A percentile compares a stretch with the other conserved stretches of the same genome.
These are phyloP conservation scores for Pythium guiyangense DNA, from an alignment of 352 stramenopile genomes.

Conservation along the genomic window DNA sequence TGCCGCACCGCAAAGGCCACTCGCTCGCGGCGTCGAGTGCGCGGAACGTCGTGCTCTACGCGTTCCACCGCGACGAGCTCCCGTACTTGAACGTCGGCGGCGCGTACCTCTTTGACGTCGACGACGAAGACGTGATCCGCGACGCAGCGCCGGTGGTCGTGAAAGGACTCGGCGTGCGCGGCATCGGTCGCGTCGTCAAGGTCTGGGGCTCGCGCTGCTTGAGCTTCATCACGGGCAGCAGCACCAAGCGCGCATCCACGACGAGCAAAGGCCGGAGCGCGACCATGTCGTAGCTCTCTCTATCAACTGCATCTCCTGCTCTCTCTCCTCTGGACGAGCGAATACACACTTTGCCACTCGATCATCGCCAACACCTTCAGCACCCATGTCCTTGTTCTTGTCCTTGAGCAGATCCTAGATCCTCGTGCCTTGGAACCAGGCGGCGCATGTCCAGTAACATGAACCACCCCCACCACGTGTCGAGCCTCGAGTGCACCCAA, in stretches of 20 bases:
- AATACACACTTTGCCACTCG: no score
- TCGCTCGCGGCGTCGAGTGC: conserved; percentile 13
- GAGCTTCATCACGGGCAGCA: conserved; percentile 6
- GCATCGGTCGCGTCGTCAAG: conserved; percentile 20
- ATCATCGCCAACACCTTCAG: no score
- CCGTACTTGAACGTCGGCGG: conserved; percentile 33
- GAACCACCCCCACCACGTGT: no score
- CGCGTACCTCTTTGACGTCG: conserved; percentile 31
- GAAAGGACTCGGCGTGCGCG: conserved; percentile 45
- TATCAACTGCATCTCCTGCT: no score
- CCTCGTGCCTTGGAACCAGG: no score
- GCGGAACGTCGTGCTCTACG: conserved; percentile 39
- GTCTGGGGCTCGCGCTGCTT: conserved; percentile 13
- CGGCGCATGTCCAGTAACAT: no score
- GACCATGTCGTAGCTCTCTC: conserved; percentile 7
- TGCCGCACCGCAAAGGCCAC: not conserved
- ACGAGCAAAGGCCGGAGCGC: conserved; percentile 5
- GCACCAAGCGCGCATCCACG: conserved; percentile 1
- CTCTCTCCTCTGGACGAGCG: no score
- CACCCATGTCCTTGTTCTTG: no score
- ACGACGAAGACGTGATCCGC: conserved; percentile 23
- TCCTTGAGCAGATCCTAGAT: no score
- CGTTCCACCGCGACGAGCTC: conserved; percentile 62
- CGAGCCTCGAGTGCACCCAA: no score
- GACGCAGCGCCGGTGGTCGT: conserved; percentile 33